Evolutionary conservation across 1,284 basidiomycete genomes (phyloP), one percentile per base, ranked within the genome.

Genomic region (Rugosomyces carneus): DNA sequence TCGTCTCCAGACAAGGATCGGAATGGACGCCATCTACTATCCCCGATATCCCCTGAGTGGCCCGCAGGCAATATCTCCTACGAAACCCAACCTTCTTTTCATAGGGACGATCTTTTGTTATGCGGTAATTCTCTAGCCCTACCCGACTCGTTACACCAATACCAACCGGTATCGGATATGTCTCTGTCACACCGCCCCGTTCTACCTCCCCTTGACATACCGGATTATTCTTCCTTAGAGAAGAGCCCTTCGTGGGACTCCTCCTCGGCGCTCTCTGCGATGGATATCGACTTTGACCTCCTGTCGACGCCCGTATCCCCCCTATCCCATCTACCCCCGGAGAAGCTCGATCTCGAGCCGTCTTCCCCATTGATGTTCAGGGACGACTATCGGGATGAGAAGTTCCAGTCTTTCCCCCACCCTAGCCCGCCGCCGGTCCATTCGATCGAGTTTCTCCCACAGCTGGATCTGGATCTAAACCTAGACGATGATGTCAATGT

Each of bases 1-100:
- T 39, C 38, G 24, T 36, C 37, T 9, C 40, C 52, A 20, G 35
- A 44, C 13, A 21, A 45, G 15, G 51, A 52, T 21, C 37, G 40
- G 11, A 37, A 16, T 15, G 29, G 40, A 13, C 34, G 50, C 16
- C 57, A 26, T 5, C 42, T 62, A 3, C 57, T 69, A 5, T 68
- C 67, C 8, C 67, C 69, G 2, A 54, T 69, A 31, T 70, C 65
- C 18, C 64, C 67, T 15, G 63, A 58, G 29, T 55, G 53, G 53
- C 47, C 31, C 5, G 42, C 44, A 19, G 48, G 31, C 21, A 23
- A 32, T 19, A 37, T 43, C 21, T n/a, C 18, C 31, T 42, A 40
- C 23, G 39, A 49, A 37, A 41, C 42, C 10, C 38, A 24, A 27
- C 45, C 35, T 37, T 42, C 26, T 23, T 16, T 13, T 34, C 29